Conservation (phyloP, 108 stramenopile genomes). For the Nannochloropsis salina region DNA sequence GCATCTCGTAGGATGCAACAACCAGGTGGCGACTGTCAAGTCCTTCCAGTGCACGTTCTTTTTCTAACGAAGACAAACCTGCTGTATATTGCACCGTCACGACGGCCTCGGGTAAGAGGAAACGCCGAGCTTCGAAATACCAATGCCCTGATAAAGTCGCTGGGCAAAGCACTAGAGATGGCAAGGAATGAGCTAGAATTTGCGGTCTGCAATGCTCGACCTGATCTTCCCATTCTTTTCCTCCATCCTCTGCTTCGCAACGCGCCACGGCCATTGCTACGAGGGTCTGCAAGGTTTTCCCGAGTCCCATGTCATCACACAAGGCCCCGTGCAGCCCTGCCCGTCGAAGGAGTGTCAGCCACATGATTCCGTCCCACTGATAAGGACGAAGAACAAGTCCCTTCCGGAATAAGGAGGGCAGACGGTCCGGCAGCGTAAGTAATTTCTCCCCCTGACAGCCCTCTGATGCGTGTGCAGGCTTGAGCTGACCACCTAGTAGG, state of each 20-base stretch:
- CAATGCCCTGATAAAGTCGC: not conserved
- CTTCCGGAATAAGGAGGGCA: not conserved
- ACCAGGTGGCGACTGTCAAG: conserved; percentile 23
- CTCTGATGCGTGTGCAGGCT: not conserved
- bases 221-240: not conserved
- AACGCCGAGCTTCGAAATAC: not conserved
- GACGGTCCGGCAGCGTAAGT: not conserved
- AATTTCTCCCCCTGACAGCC: not conserved
- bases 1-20: conserved; percentile 37
- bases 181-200: not conserved
- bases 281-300: conserved; percentile 45
- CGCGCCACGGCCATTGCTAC: conserved; percentile 34
- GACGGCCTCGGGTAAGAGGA: not conserved
- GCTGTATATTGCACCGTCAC: not conserved
- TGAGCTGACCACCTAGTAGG: not conserved
- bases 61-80: not conserved
- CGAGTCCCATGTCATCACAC: conserved; percentile 47
- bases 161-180: not conserved
- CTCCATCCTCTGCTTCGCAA: conserved; percentile 6
- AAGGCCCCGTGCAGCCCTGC: conserved; percentile 41
- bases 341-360: conserved; percentile 30
- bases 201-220: not conserved
- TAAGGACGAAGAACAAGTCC: conserved; percentile 35
- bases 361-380: conserved; percentile 47
- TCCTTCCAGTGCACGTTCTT: not conserved